Conservation (phyloP, 768 basidiomycete species). For the Russula foetens region DNA sequence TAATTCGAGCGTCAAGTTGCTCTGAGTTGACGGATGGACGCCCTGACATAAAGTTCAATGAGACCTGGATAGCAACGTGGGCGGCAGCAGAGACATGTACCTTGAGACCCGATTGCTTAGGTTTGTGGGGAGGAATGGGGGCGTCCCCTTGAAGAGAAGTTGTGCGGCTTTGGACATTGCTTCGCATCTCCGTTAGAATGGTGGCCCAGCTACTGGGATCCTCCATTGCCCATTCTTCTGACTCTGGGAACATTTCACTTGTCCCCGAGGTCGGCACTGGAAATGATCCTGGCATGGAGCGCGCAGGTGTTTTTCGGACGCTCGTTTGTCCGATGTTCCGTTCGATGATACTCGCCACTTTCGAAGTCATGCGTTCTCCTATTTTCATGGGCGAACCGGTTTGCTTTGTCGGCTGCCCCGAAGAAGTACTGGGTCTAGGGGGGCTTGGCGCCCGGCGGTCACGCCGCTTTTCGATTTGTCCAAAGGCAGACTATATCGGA, state of each 20-base stretch:
- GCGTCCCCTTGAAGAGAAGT: neutral
- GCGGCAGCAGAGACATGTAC: neutral
- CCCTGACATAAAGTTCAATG: neutral
- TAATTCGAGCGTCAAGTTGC: constrained; percentile 7
- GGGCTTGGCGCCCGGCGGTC: neutral
- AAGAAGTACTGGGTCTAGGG: neutral
- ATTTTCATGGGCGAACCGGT: neutral
- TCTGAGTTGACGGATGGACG: neutral
- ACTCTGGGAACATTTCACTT: neutral
- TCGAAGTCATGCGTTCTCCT: neutral
- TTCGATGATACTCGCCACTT: neutral
- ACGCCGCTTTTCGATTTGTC: neutral
- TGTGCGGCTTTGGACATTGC: constrained; percentile 5
- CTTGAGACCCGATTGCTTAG: neutral
- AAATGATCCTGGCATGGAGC: neutral
- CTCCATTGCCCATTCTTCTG: constrained; percentile 7
- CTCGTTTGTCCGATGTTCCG: neutral
- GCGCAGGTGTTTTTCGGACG: neutral
- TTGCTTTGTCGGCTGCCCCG: neutral
- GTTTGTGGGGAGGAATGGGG: neutral
- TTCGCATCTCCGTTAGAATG: constrained; percentile 10
- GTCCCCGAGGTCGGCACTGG: neutral
- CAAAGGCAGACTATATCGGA: neutral
- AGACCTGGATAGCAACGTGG: neutral
- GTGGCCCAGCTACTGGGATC: constrained; percentile 4